Conservation (phyloP, 495 filamentous ascomycete species). For the Aspergillus carlsbadensis region DNA sequence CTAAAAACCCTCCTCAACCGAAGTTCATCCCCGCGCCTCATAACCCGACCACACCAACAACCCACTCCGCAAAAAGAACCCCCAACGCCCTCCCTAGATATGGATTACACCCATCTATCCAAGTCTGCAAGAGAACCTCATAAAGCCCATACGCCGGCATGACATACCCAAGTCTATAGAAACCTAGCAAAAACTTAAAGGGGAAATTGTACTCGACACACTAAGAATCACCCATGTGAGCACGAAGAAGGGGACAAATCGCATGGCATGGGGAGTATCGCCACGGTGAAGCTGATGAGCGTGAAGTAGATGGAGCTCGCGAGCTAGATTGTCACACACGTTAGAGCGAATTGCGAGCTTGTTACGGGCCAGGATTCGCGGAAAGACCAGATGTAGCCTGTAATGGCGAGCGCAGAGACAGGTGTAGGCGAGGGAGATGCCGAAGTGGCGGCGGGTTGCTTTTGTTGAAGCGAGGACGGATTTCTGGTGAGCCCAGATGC, state of each 20-base stretch:
- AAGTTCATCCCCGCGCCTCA: too few species aligned
- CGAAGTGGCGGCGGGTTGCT: conserved; percentile 37
- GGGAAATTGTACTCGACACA: conserved; percentile 39
- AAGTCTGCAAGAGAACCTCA: conserved; percentile 43
- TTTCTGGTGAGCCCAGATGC: conserved; percentile 35
- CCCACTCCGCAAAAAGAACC: conserved; percentile 36
- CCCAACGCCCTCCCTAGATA: conserved; percentile 39
- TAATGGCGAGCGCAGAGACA: conserved; percentile 38
- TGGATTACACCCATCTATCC: conserved; percentile 45
- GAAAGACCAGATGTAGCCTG: conserved; percentile 49
- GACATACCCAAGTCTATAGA: conserved; percentile 45
- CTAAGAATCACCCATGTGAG: conserved; percentile 47
- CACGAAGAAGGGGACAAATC: conserved; percentile 40
- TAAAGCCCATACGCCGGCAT: conserved; percentile 47
- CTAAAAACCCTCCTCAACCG: too few species aligned
- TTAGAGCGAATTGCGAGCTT: conserved; percentile 38
- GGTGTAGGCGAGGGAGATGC: conserved; percentile 39
- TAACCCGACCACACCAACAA: conserved; percentile 1
- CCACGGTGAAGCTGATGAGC: conserved; percentile 22
- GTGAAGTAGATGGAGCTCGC: conserved; percentile 46
- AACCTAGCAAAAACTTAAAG: conserved; percentile 41
- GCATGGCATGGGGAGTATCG: conserved; percentile 16
- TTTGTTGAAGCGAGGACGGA: conserved; percentile 27
- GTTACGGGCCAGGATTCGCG: conserved; percentile 39
- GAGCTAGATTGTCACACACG: conserved; percentile 48